Evolutionary conservation across 2,329 filamentous ascomycete species (phyloP).

Genomic region (Phaeosphaeria sp.): DNA sequence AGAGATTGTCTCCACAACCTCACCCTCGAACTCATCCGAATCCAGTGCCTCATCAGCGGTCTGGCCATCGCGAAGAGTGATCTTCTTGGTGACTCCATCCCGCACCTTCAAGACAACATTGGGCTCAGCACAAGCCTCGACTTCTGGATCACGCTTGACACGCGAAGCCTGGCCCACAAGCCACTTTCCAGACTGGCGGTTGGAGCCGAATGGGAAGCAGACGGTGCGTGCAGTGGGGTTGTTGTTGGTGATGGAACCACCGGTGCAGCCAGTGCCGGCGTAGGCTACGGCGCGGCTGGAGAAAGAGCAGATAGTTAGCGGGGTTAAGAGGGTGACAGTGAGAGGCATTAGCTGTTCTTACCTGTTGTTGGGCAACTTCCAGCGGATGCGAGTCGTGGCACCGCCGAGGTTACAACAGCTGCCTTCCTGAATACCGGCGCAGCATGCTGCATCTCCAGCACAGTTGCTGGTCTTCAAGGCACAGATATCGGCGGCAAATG

Average conservation of each 20-base stretch:
- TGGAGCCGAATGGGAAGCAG: constrained; percentile 4
- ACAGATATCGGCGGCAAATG: constrained; percentile 6
- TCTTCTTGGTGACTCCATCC: constrained; percentile 8
- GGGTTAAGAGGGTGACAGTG: neutral
- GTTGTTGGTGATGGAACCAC: neutral
- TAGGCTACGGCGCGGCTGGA: neutral
- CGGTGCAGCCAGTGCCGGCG: constrained; percentile 1
- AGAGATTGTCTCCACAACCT: neutral
- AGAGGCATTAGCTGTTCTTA: neutral
- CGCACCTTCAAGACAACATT: constrained; percentile 7
- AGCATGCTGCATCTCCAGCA: constrained; percentile 1
- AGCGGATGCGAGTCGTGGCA: constrained; percentile 3
- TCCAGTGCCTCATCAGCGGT: constrained; percentile 7
- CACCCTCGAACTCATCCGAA: neutral
- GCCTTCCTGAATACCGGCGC: constrained; percentile 3
- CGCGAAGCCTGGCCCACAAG: neutral
- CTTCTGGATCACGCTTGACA: constrained; percentile 5
- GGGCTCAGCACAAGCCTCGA: constrained; percentile 6
- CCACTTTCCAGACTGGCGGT: constrained; percentile 6
- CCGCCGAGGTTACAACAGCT: constrained; percentile 7
- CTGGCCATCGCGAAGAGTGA: constrained; percentile 5
- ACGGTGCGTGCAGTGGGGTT: constrained; percentile 4
- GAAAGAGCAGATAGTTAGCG: neutral
- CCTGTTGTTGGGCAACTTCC: constrained; percentile 5
- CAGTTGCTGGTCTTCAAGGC: neutral